Evolutionary conservation across 73 alveolate species (phyloP).

Genomic region (Strombidium stylifer): DNA sequence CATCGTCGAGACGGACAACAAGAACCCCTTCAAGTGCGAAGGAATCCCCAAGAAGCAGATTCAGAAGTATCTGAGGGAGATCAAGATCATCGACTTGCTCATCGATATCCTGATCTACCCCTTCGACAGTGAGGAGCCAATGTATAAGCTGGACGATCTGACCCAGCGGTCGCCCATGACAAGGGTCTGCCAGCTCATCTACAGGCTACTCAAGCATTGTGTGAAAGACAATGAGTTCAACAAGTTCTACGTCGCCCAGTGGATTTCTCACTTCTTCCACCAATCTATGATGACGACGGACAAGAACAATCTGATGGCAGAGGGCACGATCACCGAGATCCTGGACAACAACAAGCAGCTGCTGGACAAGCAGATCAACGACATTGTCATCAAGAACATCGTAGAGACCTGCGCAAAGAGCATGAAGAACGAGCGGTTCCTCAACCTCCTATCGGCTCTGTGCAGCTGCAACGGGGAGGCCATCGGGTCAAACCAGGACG

Average conservation of each 20-base stretch:
- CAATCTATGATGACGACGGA: constrained; percentile 53
- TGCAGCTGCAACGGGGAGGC: constrained; percentile 60
- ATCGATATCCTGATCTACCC: constrained; percentile 43
- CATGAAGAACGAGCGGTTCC: constrained; percentile 46
- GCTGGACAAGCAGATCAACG: constrained; percentile 49
- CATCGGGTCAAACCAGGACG: constrained; percentile 46
- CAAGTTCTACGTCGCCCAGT: constrained; percentile 51
- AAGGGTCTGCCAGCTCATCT: constrained; percentile 30
- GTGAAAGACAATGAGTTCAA: constrained; percentile 35
- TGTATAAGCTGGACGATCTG: constrained; percentile 23
- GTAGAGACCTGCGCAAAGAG: constrained; percentile 29
- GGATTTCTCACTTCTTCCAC: constrained; percentile 32
- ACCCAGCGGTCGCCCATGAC: constrained; percentile 47
- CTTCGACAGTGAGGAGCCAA: constrained; percentile 26
- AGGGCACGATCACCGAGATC: constrained; percentile 36
- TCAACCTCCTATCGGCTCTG: constrained; percentile 44
- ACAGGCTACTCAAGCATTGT: constrained; percentile 37
- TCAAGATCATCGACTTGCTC: constrained; percentile 35
- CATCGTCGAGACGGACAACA: constrained; percentile 41
- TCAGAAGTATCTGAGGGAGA: constrained; percentile 52
- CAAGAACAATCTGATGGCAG: constrained; percentile 47
- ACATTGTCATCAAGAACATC: constrained; percentile 42
- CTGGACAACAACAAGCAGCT: constrained; percentile 39
- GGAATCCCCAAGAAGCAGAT: constrained; percentile 41
- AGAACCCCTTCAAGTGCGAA: constrained; percentile 37